Percentiles rank a stretch among this genome's conserved stretches.
These are phyloP conservation scores for Phaffia australis DNA, from an alignment of 768 basidiomycete genomes.

Conservation along the genomic window DNA sequence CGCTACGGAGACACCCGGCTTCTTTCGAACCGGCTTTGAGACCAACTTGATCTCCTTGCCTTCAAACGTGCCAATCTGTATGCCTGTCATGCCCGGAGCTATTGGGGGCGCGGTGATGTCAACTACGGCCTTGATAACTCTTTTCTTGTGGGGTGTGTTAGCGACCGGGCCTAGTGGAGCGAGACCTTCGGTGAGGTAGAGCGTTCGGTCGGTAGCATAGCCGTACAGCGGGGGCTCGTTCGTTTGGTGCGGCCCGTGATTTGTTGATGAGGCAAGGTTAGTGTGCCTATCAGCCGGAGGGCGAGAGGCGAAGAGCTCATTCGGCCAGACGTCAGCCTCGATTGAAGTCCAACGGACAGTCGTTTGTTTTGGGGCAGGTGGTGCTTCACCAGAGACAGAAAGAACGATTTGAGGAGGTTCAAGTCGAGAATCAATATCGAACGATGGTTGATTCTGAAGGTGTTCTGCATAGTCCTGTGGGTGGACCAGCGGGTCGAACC, in stretches of 20 bases:
- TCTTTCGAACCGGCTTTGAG: slow-evolving; percentile 95
- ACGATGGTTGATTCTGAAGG: slow-evolving; percentile 51
- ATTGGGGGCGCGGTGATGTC: slow-evolving; percentile 56
- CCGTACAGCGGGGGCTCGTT: slow-evolving; percentile 79
- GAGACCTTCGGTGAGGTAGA: slow-evolving; percentile 69
- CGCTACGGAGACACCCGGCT: slow-evolving; percentile 33
- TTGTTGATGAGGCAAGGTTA: not conserved
- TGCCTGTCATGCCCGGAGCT: slow-evolving; percentile 64
- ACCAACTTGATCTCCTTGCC: slow-evolving; percentile 96
- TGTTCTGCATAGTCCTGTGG: slow-evolving; percentile 44
- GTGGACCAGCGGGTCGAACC: slow-evolving; percentile 43
- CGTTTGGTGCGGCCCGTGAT: slow-evolving; percentile 31
- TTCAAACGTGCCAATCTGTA: slow-evolving; percentile 73
- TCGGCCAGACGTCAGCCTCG: slow-evolving; percentile 66
- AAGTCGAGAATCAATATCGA: slow-evolving; percentile 41
- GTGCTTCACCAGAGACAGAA: not conserved
- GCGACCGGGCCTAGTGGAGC: no score
- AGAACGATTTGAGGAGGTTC: not conserved
- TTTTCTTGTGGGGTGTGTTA: slow-evolving; percentile 40
- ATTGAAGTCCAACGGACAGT: slow-evolving; percentile 46
- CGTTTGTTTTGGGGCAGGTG: not conserved
- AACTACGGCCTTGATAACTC: slow-evolving; percentile 86
- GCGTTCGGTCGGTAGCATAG: slow-evolving; percentile 82
- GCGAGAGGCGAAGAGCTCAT: not conserved
- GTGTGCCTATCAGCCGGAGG: not conserved